A percentile compares a stretch with the other conserved stretches of the same genome.
phyloP scores from a whole-genome alignment of 1,139 yeast species.

The Sugiyamaella paludigena region DNA sequence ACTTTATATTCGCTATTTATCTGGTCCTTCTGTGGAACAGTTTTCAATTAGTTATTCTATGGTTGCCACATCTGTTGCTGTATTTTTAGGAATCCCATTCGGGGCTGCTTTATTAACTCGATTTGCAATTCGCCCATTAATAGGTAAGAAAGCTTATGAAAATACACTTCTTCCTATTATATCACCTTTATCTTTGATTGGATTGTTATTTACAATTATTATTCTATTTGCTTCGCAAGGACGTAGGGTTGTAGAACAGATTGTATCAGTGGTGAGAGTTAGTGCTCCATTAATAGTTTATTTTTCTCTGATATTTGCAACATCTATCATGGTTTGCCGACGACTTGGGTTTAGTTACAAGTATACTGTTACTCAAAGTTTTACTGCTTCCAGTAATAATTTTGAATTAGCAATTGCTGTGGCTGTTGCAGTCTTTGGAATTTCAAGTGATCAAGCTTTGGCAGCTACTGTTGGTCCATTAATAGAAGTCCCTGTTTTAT shows the following conservation, averaged over 20 bases:
- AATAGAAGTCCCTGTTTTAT: slow-evolving; percentile 53
- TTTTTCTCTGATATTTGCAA: slow-evolving; percentile 50
- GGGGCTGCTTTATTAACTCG: slow-evolving; percentile 48
- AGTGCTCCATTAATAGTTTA: slow-evolving; percentile 51
- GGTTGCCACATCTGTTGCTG: slow-evolving; percentile 53
- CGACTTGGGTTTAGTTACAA: slow-evolving; percentile 41
- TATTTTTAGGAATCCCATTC: slow-evolving; percentile 57
- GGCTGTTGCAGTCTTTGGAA: slow-evolving; percentile 54
- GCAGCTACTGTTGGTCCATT: slow-evolving; percentile 64
- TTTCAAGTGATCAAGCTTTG: slow-evolving; percentile 52
- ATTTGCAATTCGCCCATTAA: slow-evolving; percentile 30
- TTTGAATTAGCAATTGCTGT: slow-evolving; percentile 55
- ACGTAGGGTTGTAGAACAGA: slow-evolving; percentile 47
- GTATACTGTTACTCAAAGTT: slow-evolving; percentile 50
- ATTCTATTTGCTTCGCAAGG: slow-evolving; percentile 56
- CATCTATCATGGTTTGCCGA: slow-evolving; percentile 37
- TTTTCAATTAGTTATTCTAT: slow-evolving; percentile 38
- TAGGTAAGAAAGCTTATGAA: slow-evolving; percentile 39
- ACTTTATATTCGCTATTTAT: slow-evolving; percentile 44
- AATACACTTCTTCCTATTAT: slow-evolving; percentile 42
- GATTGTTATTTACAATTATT: slow-evolving; percentile 52
- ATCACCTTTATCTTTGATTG: slow-evolving; percentile 52
- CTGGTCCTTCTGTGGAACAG: slow-evolving; percentile 21
- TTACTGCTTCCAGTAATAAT: slow-evolving; percentile 59
- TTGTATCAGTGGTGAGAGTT: slow-evolving; percentile 52